These are phyloP conservation scores for Sesbania bispinosa DNA, from an alignment of 306 rosid genomes.

Conservation along the genomic window DNA sequence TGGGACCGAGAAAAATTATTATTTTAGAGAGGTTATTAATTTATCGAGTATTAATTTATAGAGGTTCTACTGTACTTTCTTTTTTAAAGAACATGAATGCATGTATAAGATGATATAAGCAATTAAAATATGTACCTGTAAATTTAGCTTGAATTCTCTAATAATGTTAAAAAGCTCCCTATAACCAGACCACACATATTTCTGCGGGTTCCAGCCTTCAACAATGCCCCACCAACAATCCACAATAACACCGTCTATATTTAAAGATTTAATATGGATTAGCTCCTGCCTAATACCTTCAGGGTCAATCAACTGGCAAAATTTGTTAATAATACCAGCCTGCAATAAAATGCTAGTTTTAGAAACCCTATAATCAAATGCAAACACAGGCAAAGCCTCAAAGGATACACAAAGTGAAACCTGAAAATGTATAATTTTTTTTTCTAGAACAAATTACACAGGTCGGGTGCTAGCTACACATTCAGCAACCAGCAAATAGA, in stretches of 20 bases:
- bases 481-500: conserved; percentile 21
- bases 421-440: neutral
- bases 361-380: conserved; percentile 10
- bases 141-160: conserved; percentile 73
- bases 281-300: conserved; percentile 78
- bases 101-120: conserved; percentile 5
- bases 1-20: too few relatives aligned
- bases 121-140: conserved; percentile 60
- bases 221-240: conserved; percentile 99
- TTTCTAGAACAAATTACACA: conserved; percentile 9
- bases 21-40: too few relatives aligned
- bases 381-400: conserved; percentile 8
- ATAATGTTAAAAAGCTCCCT: conserved; percentile 76
- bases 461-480: neutral
- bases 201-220: conserved; percentile 89
- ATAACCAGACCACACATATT: conserved; percentile 93
- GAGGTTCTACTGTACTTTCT: too few relatives aligned
- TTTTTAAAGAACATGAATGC: neutral
- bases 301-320: conserved; percentile 87
- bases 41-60: too few relatives aligned
- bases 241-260: conserved; percentile 77
- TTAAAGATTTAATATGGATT: conserved; percentile 64
- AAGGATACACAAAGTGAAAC: conserved; percentile 20
- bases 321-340: conserved; percentile 75
- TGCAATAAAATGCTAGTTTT: conserved; percentile 44